Evolutionary conservation across 495 filamentous ascomycete genomes (phyloP), one percentile per base, ranked within the genome.

Genomic region (Penicillium psychrofluorescens): DNA sequence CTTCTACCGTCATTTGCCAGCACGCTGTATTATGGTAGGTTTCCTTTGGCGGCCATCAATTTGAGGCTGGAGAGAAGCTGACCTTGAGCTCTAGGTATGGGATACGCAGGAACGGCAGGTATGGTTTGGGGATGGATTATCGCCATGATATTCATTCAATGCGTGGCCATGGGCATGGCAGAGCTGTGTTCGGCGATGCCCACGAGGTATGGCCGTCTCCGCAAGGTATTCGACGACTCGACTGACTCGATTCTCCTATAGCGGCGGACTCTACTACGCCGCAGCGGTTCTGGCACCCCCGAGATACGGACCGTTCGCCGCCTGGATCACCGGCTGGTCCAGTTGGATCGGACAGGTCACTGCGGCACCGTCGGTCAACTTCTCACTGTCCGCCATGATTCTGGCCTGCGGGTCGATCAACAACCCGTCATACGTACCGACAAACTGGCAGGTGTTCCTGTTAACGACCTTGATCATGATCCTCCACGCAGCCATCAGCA

Each of bases 61-160:
- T 2, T 32, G 29, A 7, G 16, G 28, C 30, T 43, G 14, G 33
- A 16, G 31, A 15, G 16, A 44, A 38, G 36, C 49, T 56, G 48
- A 62, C 44, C 40, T 36, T 34, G 28, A 27, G 4, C 36, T 16
- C 12, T 37, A 72, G 71, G 85, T 43, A 83, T 90, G 76, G 85
- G 85, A 41, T 89, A 89, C 66, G 85, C 86, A 13, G 85, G 85
- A 9, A 85, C 83, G 1, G 84, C 79, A 10, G 84, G 83, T n/a
- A 88, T 88, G 83, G 82, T 82, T 2, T 88, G 85, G 85, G 85
- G 85, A 12, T 90, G 85, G 85, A 64, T 90, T 29, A 70, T 89
- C 42, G 81, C 82, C 16, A 85, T 87, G 72, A 39, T 81, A 11
- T 86, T 86, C 43, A 87, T 90, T 40, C 77, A 87, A 56, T 85